Evolutionary conservation across 768 basidiomycete genomes (phyloP), one percentile per base, ranked within the genome.

Genomic region (Mycena haematopus): DNA sequence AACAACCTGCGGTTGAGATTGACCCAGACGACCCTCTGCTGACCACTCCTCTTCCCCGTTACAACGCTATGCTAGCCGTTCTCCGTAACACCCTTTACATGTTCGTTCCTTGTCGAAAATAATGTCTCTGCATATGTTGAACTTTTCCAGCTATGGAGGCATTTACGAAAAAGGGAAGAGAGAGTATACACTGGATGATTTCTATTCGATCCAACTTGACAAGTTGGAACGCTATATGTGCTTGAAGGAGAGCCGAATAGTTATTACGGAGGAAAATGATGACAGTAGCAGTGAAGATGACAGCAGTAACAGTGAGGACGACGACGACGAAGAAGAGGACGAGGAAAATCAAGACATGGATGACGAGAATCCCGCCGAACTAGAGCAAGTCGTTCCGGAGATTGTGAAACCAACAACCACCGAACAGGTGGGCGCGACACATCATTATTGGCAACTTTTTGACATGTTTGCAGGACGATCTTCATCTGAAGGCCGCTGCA

Each of bases 141-240:
- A n/a, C 21, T 27, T 15, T 3, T 33, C 3, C 62, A 92, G 92
- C 58, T 96, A 96, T 69, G 93, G 95, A 11, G 94, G 95, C 0
- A 96, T 96, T 19, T 90, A 86, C 67, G 95, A 96, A 74, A 82
- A 85, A 17, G 90, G 92, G 0, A 81, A 90, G 14, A 84, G 86
- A 24, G 95, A 97, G 74, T 95, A 91, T 67, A 96, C 94, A 0
- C 78, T 97, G 7, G 93, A 95, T 70, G 95, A 96, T 69, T 97
- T 96, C 70, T 80, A 94, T 74, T 80, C 84, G 2, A 75, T 97
- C 13, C 84, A 87, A 60, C 80, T 97, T 21, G 93, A 95, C 69
- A 96, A 96, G 73, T 77, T 96, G 75, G 95, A 96, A 42, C 76
- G 82, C 11, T 96, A 85, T 69, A 72, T 80, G 2, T 94, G 93